Evolutionary conservation across 257 asterid species (phyloP), one percentile per base, ranked within the genome.

Genomic region (Rehmannia glutinosa): DNA sequence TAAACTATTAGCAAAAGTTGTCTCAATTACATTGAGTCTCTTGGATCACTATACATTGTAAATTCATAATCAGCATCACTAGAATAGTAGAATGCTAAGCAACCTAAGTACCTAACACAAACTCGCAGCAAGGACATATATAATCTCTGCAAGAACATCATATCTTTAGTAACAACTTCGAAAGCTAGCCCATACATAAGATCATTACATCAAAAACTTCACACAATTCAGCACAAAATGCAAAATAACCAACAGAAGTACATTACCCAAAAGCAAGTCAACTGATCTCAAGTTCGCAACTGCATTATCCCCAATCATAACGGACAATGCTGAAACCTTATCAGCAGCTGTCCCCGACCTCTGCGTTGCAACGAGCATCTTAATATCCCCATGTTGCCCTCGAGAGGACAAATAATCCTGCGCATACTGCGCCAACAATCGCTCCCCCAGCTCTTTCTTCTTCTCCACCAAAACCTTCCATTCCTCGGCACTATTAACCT

Each of bases 341-440:
- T 93, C 98, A 0, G 95, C 94, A 39, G 98, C 97, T 1, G 98
- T 93, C 30, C 97, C 97, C 0, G 99, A 86, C 85, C 96, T 82
- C 86, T 86, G 92, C 0, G 99, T 88, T 27, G 96, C 80, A 24
- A 80, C 61, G 38, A 94, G 83, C 97, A 94, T 91, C 83, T 91
- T 94, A 19, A 91, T 91, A 77, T 91, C 96, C 32, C 96, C 96
- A 73, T 78, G 83, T 56, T 88, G 83, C 38, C 97, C 95, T 6
- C 97, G 76, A 1, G 96, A 85, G 1, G 86, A 74, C 73, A 82
- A 76, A 32, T 94, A 94, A 8, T 94, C 99, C 62, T 72, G 78
- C 1, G 82, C 83, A 78, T 81, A 91, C 82, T 87, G 99, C 38
- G 75, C 85, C 87, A 94, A 70, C 73, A 91, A 62, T 71, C 91